phyloP scores from a whole-genome alignment of 1,139 yeast species.

The Barnettozyma hawaiiensis region DNA sequence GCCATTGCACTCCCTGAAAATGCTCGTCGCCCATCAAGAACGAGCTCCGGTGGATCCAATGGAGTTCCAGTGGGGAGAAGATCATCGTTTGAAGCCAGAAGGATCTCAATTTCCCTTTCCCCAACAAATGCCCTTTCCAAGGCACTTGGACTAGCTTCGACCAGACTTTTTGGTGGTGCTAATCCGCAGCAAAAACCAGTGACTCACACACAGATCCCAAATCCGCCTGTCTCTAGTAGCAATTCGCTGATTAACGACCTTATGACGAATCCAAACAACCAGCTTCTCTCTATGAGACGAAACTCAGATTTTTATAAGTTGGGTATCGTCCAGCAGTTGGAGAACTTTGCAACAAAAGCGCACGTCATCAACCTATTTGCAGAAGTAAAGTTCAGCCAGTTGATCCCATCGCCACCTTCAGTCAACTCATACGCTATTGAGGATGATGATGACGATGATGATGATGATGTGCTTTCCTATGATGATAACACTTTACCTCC shows the following conservation, averaged over 20 bases:
- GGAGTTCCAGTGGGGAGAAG: constrained; percentile 25
- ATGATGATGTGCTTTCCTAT: constrained; percentile 28
- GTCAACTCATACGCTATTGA: constrained; percentile 30
- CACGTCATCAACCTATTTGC: constrained; percentile 87
- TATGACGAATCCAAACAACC: constrained; percentile 25
- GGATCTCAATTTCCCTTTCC: constrained; percentile 64
- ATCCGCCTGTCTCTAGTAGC: constrained; percentile 22
- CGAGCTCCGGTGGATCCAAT: constrained; percentile 30
- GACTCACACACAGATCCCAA: constrained; percentile 23
- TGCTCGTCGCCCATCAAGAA: constrained; percentile 30
- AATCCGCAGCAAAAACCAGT: neutral
- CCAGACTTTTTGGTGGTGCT: constrained; percentile 66
- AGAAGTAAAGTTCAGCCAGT: constrained; percentile 81
- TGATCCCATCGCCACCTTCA: constrained; percentile 74
- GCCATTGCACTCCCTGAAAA: constrained; percentile 34
- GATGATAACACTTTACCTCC: constrained; percentile 55
- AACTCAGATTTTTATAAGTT: constrained; percentile 22
- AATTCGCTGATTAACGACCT: constrained; percentile 23
- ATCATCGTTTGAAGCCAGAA: constrained; percentile 42
- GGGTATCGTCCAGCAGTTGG: constrained; percentile 49
- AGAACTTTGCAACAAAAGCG: constrained; percentile 79
- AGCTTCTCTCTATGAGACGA: constrained; percentile 11
- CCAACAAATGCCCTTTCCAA: constrained; percentile 87
- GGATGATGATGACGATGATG: constrained; percentile 27
- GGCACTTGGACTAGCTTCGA: constrained; percentile 84